Base-by-base conservation (phyloP, 129 eudicot species). In the Scalesia atractyloides region DNA sequence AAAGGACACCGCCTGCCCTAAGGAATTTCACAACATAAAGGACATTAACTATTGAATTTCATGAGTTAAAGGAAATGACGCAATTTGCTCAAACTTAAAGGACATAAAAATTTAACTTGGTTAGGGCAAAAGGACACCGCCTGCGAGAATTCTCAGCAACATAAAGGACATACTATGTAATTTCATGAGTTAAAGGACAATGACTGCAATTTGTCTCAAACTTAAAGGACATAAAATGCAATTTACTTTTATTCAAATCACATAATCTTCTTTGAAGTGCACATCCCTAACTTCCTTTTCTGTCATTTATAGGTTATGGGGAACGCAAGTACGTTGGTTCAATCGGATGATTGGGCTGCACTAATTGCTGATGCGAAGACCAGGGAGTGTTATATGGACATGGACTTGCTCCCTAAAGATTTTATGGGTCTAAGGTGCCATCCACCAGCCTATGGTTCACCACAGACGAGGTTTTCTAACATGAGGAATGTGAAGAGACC, bases 291-390 rank as follows among this genome's bases (percentile, higher is more conserved):
- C 9, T 30, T 20, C 24, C 44, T 8, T 0, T 1, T 56, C 8
- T 19, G 61, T 20, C 47, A 48, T 51, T 47, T 17, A 61, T 62
- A 93, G 98, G 89, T 93, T 7, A 93, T 93, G 98, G 98, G 98
- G 53, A 94, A 94, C 72, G 99, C 97, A 3, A 86, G 81, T 81
- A 83, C 97, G 17, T 68, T 94, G 70, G 62, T 86, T 48, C 85
- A 85, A 49, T 94, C 97, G 14, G 99, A 94, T 5, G 99, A 94
- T 75, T 94, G 99, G 99, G 89, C 91, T 77, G 96, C 93, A 37
- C 68, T 94, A 76, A 94, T 94, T 59, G 80, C 80, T 22, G 99
- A 94, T 86, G 90, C 99, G 33, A 94, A 88, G 73, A 70, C 86
- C 57, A 75, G 99, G 75, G 88, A 83, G 24, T 86, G 89, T 73